A percentile compares a stretch with the other conserved stretches of the same genome.
These are phyloP conservation scores for Mycena galopus DNA, from an alignment of 768 basidiomycete species.

Conservation along the genomic window DNA sequence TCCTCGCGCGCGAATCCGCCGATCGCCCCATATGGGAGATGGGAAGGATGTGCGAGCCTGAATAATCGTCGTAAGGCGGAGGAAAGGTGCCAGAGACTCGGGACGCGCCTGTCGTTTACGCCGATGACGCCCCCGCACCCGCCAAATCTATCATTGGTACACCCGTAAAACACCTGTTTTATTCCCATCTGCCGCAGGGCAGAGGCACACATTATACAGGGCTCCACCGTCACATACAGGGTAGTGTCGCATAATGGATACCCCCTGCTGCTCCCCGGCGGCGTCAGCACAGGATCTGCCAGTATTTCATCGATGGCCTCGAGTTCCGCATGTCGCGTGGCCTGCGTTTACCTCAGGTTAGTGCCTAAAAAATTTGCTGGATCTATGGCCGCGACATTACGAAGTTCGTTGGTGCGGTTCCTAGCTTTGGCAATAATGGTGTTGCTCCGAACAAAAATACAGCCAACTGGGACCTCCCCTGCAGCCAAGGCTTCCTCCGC, in stretches of 20 bases:
- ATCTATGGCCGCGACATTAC: constrained; percentile 70
- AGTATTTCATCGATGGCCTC: constrained; percentile 95
- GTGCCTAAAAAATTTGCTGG: constrained; percentile 10
- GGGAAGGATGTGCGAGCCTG: constrained; percentile 79
- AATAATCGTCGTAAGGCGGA: constrained; percentile 6
- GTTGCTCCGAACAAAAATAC: constrained; percentile 90
- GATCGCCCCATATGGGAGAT: constrained; percentile 79
- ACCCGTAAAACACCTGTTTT: constrained; percentile 91
- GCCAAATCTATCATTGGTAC: constrained; percentile 95
- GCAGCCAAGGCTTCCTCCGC: constrained; percentile 88
- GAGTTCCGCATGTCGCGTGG: constrained; percentile 96
- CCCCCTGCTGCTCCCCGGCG: constrained; percentile 49
- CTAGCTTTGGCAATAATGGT: constrained; percentile 86
- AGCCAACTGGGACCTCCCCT: constrained; percentile 96
- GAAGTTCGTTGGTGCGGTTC: constrained; percentile 94
- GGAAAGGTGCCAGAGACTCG: constrained; percentile 5
- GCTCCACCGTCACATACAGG: constrained; percentile 98
- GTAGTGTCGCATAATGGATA: constrained; percentile 80
- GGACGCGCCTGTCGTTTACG: constrained; percentile 79
- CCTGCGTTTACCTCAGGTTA: constrained; percentile 61
- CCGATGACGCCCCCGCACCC: constrained; percentile 96
- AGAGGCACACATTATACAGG: constrained; percentile 99
- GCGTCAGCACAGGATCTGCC: constrained; percentile 69
- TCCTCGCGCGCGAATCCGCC: constrained; percentile 87
- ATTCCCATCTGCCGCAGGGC: constrained; percentile 95